Percentiles rank a stretch among this genome's conserved stretches.
These are phyloP conservation scores for Diaporthe nobilis DNA, from an alignment of 2,329 filamentous ascomycete genomes.

Conservation along the genomic window DNA sequence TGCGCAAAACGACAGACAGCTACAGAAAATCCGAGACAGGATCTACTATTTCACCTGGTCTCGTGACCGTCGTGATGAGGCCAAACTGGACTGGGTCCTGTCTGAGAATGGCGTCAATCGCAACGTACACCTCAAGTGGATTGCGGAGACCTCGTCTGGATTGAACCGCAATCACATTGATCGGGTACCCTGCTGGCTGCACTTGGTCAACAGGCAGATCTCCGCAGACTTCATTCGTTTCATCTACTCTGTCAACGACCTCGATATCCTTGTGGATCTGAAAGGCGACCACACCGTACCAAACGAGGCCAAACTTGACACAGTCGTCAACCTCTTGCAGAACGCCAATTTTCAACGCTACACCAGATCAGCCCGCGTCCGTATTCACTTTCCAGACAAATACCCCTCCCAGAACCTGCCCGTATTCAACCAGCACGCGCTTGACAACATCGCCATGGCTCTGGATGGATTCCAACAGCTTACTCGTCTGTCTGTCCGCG, in stretches of 20 bases:
- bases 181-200: slow-evolving; percentile 19
- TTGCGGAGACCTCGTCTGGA: not conserved
- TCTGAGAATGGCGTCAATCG: slow-evolving; percentile 41
- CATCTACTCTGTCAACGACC: slow-evolving; percentile 37
- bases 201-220: slow-evolving; percentile 38
- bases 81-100: slow-evolving; percentile 37
- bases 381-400: slow-evolving; percentile 40
- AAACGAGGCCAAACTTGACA: slow-evolving; percentile 23
- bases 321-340: slow-evolving; percentile 5
- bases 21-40: slow-evolving; percentile 32
- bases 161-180: not conserved
- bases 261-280: slow-evolving; percentile 39
- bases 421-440: slow-evolving; percentile 33
- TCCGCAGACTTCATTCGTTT: slow-evolving; percentile 40
- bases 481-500: slow-evolving; percentile 9
- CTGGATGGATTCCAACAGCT: slow-evolving; percentile 35
- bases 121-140: slow-evolving; percentile 31
- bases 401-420: slow-evolving; percentile 38
- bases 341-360: slow-evolving; percentile 37
- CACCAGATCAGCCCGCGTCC: slow-evolving; percentile 34
- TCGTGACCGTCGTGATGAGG: slow-evolving; percentile 34
- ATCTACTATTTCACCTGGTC: slow-evolving; percentile 40
- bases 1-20: not conserved
- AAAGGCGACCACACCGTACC: slow-evolving; percentile 30
- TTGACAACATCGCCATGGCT: slow-evolving; percentile 32